Percentiles rank a stretch among this genome's conserved stretches.
Conservation (phyloP, 2,329 filamentous ascomycete species). For the Hypoxylon sp. region DNA sequence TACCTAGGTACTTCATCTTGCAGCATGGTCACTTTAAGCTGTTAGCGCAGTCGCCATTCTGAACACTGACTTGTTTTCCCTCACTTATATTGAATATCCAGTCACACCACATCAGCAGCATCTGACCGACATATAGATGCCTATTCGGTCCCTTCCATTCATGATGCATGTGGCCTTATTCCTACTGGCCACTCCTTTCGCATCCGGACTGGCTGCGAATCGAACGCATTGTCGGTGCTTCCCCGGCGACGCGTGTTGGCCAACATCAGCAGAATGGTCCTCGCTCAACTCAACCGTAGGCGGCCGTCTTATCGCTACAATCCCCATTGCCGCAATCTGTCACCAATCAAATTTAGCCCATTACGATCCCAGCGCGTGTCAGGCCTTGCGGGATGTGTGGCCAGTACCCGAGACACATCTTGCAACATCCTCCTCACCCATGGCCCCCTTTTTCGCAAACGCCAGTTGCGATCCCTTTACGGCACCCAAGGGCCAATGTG, state of each 20-base stretch:
- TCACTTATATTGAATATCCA: no score
- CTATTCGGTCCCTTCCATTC: no score
- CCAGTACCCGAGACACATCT: constrained; percentile 8
- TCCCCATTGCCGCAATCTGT: constrained; percentile 12
- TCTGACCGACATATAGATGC: no score
- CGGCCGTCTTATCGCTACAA: constrained; percentile 17
- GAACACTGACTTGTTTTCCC: no score
- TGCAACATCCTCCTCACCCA: constrained; percentile 31
- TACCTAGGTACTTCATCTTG: no score
- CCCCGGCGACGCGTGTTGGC: constrained; percentile 24
- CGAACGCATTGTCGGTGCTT: constrained; percentile 29
- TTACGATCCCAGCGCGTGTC: constrained; percentile 7
- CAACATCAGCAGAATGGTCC: constrained; percentile 12
- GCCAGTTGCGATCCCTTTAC: constrained; percentile 48
- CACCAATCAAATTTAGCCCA: background rate
- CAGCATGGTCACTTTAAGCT: no score
- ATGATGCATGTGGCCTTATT: no score
- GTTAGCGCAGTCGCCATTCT: no score
- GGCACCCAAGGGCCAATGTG: constrained; percentile 54
- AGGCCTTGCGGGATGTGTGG: constrained; percentile 7
- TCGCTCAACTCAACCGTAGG: constrained; percentile 16
- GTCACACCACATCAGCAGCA: no score
- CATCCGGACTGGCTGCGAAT: no score
- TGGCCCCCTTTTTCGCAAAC: constrained; percentile 45
- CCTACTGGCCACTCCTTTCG: no score